A percentile compares a stretch with the other conserved stretches of the same genome.
These are phyloP conservation scores for Juglanconis juglandina DNA, from an alignment of 2,329 filamentous ascomycete species.

Conservation along the genomic window DNA sequence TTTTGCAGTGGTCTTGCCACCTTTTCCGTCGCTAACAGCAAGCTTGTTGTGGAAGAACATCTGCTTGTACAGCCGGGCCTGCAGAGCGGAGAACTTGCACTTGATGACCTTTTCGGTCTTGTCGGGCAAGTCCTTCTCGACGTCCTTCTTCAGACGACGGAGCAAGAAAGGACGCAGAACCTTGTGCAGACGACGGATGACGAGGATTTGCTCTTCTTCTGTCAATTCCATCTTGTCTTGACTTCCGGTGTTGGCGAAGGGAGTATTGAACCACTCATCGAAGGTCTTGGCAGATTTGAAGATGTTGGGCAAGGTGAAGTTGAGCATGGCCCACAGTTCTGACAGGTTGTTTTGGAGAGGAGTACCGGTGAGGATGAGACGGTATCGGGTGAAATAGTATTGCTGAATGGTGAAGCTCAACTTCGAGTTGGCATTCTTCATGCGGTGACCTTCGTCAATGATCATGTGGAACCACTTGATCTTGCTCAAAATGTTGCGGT, in stretches of 20 bases:
- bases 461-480: conserved; percentile 99
- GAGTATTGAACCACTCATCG: conserved; percentile 99
- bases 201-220: conserved; percentile 98
- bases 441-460: conserved; percentile 97
- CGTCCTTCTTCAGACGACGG: conserved; percentile 91
- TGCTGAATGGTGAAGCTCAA: conserved; percentile 90
- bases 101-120: conserved; percentile 99
- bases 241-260: conserved; percentile 94
- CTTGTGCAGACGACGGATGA: conserved; percentile 97
- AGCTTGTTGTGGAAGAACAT: conserved; percentile 95
- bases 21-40: conserved; percentile 90
- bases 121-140: conserved; percentile 97
- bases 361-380: conserved; percentile 95
- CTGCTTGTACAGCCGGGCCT: conserved; percentile 93
- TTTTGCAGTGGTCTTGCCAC: conserved; percentile 88
- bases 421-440: conserved; percentile 98
- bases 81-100: conserved; percentile 93
- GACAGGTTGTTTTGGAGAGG: conserved; percentile 95
- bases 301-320: conserved; percentile 96
- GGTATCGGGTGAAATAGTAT: conserved; percentile 93
- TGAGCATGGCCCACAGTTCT: conserved; percentile 95
- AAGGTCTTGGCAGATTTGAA: conserved; percentile 99
- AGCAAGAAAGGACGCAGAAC: conserved; percentile 95
- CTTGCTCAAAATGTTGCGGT: conserved; percentile 89
- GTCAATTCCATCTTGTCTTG: conserved; percentile 99